Evolutionary conservation across 2,329 filamentous ascomycete species (phyloP), one percentile per base, ranked within the genome.

Genomic region (Hypoxylon sp.): DNA sequence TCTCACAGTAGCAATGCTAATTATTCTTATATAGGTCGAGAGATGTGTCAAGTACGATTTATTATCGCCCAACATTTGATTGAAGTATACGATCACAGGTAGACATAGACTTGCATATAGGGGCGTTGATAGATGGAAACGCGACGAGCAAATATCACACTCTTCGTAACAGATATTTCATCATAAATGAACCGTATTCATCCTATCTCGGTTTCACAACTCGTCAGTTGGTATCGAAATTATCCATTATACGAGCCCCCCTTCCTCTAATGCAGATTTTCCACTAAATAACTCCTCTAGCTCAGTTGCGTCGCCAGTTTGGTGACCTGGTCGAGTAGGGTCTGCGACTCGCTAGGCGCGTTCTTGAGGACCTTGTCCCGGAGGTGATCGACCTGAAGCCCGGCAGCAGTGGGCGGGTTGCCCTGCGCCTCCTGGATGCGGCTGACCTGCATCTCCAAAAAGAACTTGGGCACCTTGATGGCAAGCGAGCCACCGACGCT

Each of bases 21-120:
- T 59, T 24, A 19, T 5, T 30, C 19, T 39, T 1, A 5, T 17
- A 24, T 26, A 91, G 89, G 91, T 94, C 32, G 93, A 97, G 78
- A 85, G 87, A 73, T 97, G 92, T 76, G 94, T 97, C 72, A 95
- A 94, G 76, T 97, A 94, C 70, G 93, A 97, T 78, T 85, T 92
- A 67, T 81, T 97, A 64, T 92, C 92, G 50, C 93, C 93, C 2
- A 97, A 97, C 80, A 88, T 97, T 68, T 97, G 80, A 70, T 52
- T 32, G 24, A 53, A 19, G 59, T 57, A 63, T 43, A 62, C 4
- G 30, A 20, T 41, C 15, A 56, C 22, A 49, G 37, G 39, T 64
- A 64, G 63, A 64, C 24, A 56, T 59, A 58, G 57, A 50, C 10
- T 8, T 56, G 65, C 64, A 60, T 69, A 67, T 41, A 61, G 10